These are phyloP conservation scores for Aspergillus intermedius DNA, from an alignment of 2,329 filamentous ascomycete genomes.

Conservation along the genomic window DNA sequence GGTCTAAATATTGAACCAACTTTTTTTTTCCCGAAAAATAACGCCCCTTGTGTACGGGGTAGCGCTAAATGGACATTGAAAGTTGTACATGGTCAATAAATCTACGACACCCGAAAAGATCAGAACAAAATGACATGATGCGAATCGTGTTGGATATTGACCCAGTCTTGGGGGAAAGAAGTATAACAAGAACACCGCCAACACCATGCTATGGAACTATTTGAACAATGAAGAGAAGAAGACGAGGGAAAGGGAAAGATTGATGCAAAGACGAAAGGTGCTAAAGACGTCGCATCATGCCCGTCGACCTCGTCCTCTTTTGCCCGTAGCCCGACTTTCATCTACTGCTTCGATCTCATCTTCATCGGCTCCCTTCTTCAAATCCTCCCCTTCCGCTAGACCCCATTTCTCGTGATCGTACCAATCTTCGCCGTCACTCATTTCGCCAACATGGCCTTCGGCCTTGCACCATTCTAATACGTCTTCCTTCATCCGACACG, in stretches of 20 bases:
- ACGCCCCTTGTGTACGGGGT: neutral
- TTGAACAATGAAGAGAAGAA: conserved; percentile 1
- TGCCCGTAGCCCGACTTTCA: conserved; percentile 33
- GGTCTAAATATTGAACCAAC: neutral
- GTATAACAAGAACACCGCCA: conserved; percentile 18
- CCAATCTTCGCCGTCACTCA: conserved; percentile 65
- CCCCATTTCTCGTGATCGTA: conserved; percentile 58
- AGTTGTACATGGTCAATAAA: neutral
- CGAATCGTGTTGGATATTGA: neutral
- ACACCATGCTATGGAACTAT: conserved; percentile 25
- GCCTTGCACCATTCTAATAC: conserved; percentile 57
- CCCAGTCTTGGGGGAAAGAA: neutral
- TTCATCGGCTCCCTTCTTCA: conserved; percentile 56
- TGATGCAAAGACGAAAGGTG: neutral
- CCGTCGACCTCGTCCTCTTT: conserved; percentile 35
- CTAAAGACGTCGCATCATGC: conserved; percentile 12
- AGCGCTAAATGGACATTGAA: neutral
- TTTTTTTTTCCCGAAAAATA: neutral
- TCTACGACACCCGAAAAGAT: neutral
- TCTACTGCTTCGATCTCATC: conserved; percentile 52
- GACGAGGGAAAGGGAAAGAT: neutral
- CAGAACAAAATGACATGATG: neutral
- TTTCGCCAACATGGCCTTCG: conserved; percentile 57
- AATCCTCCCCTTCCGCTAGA: conserved; percentile 46
- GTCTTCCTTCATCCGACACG: conserved; percentile 54